phyloP scores from a whole-genome alignment of 2,329 filamentous ascomycete genomes.

The Colletotrichum tofieldiae region DNA sequence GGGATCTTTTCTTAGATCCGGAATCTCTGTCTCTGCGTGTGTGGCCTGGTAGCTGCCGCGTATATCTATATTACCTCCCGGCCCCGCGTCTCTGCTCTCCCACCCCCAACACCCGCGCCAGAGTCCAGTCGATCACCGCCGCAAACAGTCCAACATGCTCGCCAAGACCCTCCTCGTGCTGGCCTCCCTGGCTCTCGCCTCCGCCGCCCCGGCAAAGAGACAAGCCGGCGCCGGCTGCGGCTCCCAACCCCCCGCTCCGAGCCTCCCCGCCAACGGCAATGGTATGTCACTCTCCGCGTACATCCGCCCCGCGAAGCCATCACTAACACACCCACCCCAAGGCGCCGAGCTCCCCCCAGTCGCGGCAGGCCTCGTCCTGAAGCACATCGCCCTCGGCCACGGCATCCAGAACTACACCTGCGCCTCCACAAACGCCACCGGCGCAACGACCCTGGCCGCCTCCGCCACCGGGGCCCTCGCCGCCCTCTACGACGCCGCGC shows the following conservation, averaged over 20 bases:
- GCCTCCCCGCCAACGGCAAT: conserved; percentile 58
- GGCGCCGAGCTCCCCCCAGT: conserved; percentile 62
- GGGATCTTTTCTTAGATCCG: conserved; percentile 39
- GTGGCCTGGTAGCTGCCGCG: conserved; percentile 33
- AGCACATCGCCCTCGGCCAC: conserved; percentile 73
- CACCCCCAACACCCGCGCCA: conserved; percentile 8
- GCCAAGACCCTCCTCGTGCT: conserved; percentile 53
- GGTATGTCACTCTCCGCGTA: conserved; percentile 49
- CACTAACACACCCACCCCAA: conserved; percentile 46
- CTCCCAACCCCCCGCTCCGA: conserved; percentile 46
- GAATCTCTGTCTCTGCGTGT: conserved; percentile 12
- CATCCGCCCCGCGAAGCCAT: conserved; percentile 23
- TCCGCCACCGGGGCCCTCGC: conserved; percentile 70
- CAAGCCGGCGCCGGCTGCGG: conserved; percentile 43
- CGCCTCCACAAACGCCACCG: conserved; percentile 50
- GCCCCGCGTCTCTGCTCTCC: background rate
- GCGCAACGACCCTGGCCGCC: conserved; percentile 48
- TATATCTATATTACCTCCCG: conserved; percentile 29
- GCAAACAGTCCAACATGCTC: conserved; percentile 43
- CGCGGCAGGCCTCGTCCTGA: conserved; percentile 58
- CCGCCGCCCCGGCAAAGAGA: conserved; percentile 49
- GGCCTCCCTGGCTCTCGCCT: conserved; percentile 53
- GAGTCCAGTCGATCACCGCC: conserved; percentile 18
- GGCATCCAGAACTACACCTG: conserved; percentile 82
- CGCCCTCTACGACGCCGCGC: conserved; percentile 71